Percentiles rank a stretch among this genome's conserved stretches.
phyloP scores from a whole-genome alignment of 2,329 filamentous ascomycete genomes.

The Pseudogymnoascus sp. region DNA sequence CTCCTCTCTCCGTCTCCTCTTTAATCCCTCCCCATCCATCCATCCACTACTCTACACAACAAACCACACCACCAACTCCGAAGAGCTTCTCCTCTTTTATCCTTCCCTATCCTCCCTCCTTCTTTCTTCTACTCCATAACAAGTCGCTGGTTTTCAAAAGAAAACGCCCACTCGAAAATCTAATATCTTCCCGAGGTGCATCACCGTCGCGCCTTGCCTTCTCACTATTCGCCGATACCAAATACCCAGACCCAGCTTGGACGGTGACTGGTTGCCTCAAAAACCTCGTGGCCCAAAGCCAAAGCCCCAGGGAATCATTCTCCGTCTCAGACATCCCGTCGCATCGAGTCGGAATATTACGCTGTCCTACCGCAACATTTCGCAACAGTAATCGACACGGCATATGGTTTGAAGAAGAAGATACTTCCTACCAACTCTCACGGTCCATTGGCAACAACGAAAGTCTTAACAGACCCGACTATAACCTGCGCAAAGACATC shows the following conservation, averaged over 20 bases:
- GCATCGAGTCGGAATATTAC: not conserved
- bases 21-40: not conserved
- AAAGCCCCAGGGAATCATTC: not conserved
- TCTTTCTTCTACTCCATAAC: not conserved
- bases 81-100: not conserved
- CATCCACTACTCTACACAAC: not conserved
- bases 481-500: not conserved
- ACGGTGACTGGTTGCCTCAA: not conserved
- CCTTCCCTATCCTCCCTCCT: not conserved
- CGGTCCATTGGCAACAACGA: not conserved
- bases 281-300: not conserved
- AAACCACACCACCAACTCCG: not conserved
- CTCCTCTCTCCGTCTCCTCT: not conserved
- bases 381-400: not conserved
- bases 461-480: not conserved
- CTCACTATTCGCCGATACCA: not conserved
- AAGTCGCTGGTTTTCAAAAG: not conserved
- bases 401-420: not conserved
- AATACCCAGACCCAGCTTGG: not conserved
- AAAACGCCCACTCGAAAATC: not conserved
- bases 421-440: not conserved
- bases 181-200: not conserved
- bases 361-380: not conserved
- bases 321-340: not conserved
- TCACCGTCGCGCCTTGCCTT: not conserved